Percentiles rank a stretch among this genome's conserved stretches.
These are phyloP conservation scores for Rhodotorula sp. DNA, from an alignment of 1,284 basidiomycete species.

Conservation along the genomic window DNA sequence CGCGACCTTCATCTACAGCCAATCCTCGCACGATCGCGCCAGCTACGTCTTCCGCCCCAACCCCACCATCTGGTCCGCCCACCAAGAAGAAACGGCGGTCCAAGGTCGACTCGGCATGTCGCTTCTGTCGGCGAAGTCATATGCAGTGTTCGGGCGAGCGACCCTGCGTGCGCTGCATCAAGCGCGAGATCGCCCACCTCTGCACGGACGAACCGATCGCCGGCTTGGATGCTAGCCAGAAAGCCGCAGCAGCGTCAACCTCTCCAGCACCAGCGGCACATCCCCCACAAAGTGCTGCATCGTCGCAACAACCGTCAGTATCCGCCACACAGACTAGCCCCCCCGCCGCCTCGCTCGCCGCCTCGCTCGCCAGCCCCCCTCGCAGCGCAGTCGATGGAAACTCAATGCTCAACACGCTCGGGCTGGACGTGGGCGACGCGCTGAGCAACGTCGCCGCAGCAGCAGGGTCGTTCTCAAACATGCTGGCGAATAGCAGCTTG, in stretches of 20 bases:
- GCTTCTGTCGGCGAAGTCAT: conserved; percentile 51
- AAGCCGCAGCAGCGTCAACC: neutral
- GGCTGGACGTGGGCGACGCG: conserved; percentile 15
- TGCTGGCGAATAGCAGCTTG: neutral
- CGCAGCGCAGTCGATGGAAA: neutral
- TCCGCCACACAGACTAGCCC: neutral
- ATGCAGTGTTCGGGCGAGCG: conserved; percentile 52
- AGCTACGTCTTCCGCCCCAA: neutral
- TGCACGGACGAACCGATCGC: conserved; percentile 44
- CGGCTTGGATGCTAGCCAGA: neutral
- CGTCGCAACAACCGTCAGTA: neutral
- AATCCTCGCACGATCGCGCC: neutral
- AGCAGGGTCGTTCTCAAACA: neutral
- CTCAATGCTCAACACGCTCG: conserved; percentile 25
- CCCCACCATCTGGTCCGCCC: neutral
- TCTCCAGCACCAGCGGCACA: neutral
- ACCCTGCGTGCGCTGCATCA: conserved; percentile 51
- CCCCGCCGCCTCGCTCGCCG: no score
- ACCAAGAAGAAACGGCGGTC: conserved; percentile 35
- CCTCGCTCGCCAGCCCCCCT: no score
- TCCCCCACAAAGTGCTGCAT: neutral
- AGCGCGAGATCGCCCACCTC: conserved; percentile 53
- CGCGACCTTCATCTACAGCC: neutral
- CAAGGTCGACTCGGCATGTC: conserved; percentile 47
- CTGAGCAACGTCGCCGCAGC: neutral